These are phyloP conservation scores for Diaporthe capsici DNA, from an alignment of 2,329 filamentous ascomycete genomes.

Conservation along the genomic window DNA sequence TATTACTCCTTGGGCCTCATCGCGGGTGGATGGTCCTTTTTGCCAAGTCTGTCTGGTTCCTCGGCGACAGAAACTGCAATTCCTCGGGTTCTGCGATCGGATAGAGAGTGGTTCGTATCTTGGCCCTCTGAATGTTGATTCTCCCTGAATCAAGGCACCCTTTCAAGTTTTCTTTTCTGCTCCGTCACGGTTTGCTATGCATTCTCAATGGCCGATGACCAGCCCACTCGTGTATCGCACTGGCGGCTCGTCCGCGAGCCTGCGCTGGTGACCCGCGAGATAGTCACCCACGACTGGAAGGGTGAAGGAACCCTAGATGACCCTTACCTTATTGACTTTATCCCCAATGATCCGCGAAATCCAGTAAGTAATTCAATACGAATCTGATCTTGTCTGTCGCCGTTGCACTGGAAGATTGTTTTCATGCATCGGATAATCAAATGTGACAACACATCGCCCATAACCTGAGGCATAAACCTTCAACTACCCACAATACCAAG, in stretches of 20 bases:
- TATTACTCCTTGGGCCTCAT: neutral
- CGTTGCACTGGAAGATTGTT: too few species aligned
- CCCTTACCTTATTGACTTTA: slow-evolving; percentile 40
- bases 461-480: neutral
- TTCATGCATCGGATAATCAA: too few species aligned
- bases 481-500: neutral
- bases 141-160: neutral
- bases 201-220: slow-evolving; percentile 22
- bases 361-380: neutral
- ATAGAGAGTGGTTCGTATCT: neutral
- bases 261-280: slow-evolving; percentile 1
- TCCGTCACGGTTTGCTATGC: neutral
- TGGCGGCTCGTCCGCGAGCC: slow-evolving; percentile 28
- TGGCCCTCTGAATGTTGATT: neutral
- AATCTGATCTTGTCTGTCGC: accelerated
- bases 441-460: neutral
- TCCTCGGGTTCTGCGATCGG: neutral
- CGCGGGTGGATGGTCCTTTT: neutral
- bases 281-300: slow-evolving; percentile 21
- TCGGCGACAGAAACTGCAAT: neutral
- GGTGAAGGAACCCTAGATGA: slow-evolving; percentile 29
- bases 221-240: slow-evolving; percentile 24
- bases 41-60: neutral
- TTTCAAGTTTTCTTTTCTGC: too few species aligned
- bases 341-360: slow-evolving; percentile 33